Evolutionary conservation across 78 protist genomes (phyloP).

Genomic region (Dictyostelium firmibasis): DNA sequence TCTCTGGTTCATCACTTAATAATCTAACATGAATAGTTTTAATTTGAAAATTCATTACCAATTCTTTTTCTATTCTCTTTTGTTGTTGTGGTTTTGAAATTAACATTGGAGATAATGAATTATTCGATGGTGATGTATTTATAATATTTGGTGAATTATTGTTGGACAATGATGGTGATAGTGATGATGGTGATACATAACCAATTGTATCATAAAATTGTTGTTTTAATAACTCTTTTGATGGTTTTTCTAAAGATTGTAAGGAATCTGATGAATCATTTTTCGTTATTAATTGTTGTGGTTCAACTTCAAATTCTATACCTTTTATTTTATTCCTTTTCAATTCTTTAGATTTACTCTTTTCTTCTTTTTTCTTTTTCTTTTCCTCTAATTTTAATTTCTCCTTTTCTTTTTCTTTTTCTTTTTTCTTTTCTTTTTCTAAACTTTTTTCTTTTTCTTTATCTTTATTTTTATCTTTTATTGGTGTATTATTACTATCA

Average conservation of each 20-base stretch:
- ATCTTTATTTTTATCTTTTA: slow-evolving; percentile 1
- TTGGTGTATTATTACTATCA: too few species aligned
- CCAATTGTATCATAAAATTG: slow-evolving; percentile 47
- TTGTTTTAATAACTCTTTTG: slow-evolving; percentile 13
- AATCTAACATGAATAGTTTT: slow-evolving; percentile 65
- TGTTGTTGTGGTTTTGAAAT: neutral
- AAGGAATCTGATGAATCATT: neutral
- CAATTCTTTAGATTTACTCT: neutral
- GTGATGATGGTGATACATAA: slow-evolving; percentile 10
- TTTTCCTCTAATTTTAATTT: neutral
- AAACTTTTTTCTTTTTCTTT: neutral
- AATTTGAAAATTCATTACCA: slow-evolving; percentile 2
- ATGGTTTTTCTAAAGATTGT: neutral
- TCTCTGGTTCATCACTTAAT: slow-evolving; percentile 6
- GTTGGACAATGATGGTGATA: neutral
- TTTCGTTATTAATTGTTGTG: neutral
- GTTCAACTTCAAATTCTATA: slow-evolving; percentile 18
- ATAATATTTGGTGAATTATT: neutral
- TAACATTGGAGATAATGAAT: neutral
- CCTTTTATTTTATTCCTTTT: neutral
- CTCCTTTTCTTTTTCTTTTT: slow-evolving; percentile 6
- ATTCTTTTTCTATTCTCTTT: slow-evolving; percentile 9
- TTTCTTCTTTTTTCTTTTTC: neutral
- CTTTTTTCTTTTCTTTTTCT: slow-evolving; percentile 29
- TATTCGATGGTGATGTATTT: neutral